Evolutionary conservation across 225 moss, liverwort and hornwort species (phyloP).

Genomic region (Climacium dendroides): DNA sequence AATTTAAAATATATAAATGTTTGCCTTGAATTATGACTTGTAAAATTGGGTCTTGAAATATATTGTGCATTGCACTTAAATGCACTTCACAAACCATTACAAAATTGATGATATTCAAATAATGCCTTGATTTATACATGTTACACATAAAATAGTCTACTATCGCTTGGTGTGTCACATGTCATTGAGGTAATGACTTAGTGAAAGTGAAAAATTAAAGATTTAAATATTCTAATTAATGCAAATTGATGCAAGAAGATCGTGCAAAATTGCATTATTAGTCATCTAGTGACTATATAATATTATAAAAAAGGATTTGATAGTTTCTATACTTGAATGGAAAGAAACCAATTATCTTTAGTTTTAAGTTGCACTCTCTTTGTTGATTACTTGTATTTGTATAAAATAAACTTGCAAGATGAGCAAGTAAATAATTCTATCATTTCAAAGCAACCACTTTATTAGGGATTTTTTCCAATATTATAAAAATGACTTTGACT

Average conservation of each 20-base stretch:
- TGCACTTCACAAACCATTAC: neutral
- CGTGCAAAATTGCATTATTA: neutral
- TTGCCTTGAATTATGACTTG: neutral
- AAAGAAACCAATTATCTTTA: conserved; percentile 66
- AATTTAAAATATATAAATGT: neutral
- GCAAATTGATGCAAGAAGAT: neutral
- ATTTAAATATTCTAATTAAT: neutral
- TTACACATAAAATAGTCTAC: neutral
- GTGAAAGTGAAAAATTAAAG: neutral
- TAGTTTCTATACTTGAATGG: conserved; percentile 59
- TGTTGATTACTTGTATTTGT: conserved; percentile 16
- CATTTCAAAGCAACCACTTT: neutral
- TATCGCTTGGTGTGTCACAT: neutral
- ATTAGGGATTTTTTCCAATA: neutral
- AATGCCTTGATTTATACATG: neutral
- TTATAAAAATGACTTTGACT: neutral
- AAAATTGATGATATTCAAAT: neutral
- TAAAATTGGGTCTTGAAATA: neutral
- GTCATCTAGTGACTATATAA: conserved; percentile 43
- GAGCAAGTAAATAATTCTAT: neutral
- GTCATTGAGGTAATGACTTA: neutral
- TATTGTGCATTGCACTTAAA: neutral
- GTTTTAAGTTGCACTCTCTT: conserved; percentile 35
- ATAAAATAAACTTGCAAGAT: neutral
- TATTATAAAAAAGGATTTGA: conserved; percentile 33